Base-by-base conservation (phyloP, 352 stramenopile genomes). In the Sclerospora graminicola region DNA sequence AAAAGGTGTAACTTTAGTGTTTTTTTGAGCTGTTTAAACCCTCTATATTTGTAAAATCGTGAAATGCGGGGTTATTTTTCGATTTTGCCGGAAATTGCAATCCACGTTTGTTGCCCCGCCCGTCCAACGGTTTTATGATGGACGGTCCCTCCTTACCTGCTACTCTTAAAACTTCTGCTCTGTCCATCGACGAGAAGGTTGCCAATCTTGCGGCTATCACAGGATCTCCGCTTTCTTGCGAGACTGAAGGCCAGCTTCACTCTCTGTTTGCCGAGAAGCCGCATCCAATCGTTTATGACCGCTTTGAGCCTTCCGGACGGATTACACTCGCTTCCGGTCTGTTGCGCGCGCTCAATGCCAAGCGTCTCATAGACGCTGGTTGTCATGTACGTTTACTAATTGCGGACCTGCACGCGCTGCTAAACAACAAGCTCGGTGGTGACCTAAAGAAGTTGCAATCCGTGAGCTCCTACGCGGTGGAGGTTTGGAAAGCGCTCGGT, bases 361-460 rank as follows among this genome's bases (percentile, higher is more conserved):
- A 72, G 48, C 66, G 75, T n/a, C 62, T 91, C 11, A 96, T 96
- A 20, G 65, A 61, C 4, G 77, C 81, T 8, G 96, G 95, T 19
- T 96, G 90, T 34, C 93, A 92, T 28, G 98, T 99, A 60, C 92
- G 96, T 58, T 97, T 99, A 57, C 98, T 96, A 80, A 94, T 99
- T 8, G 96, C 95, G 5, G 96, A 99, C 74, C 97, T 95, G 79
- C 98, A 99, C 73, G 96, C 96, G 16, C 74, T 99, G 48, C 95
- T 99, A 68, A 99, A 99, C 69, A 98, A 99, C 76, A 99, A 99
- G 74, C 98, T 98, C 76, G 95, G 94, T 41, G 95, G 95, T 37
- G 95, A 98, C 65, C 66, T 98, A 6, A 94, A 97, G 57, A 98
- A 98, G 74, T 97, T 98, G 49, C 76, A 89, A 48, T 91, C 63